Conservation (phyloP, 805 yeast genomes). For the Candida nanaspora region DNA sequence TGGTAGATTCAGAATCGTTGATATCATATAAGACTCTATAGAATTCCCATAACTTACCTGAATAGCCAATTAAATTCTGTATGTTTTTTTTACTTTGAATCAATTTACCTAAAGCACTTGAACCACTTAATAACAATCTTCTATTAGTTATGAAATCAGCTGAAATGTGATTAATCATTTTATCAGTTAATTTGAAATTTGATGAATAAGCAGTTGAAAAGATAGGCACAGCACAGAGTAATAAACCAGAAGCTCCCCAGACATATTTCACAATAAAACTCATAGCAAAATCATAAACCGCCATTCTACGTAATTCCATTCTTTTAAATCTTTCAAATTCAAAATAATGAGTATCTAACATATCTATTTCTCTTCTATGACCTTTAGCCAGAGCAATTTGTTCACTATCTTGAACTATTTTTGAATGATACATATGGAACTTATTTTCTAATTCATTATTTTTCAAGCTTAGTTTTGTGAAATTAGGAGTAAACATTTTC, state of each 20-base stretch:
- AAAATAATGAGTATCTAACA: slow-evolving; percentile 74
- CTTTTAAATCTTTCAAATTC: slow-evolving; percentile 72
- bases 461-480: slow-evolving; percentile 70
- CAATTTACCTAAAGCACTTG: slow-evolving; percentile 82
- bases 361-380: slow-evolving; percentile 68
- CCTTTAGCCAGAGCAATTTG: slow-evolving; percentile 85
- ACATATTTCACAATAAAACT: slow-evolving; percentile 85
- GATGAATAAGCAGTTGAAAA: slow-evolving; percentile 34
- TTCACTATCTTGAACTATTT: slow-evolving; percentile 70
- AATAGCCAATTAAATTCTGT: slow-evolving; percentile 78
- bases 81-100: slow-evolving; percentile 79
- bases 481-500: slow-evolving; percentile 80
- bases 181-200: slow-evolving; percentile 39
- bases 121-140: slow-evolving; percentile 73
- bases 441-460: slow-evolving; percentile 80
- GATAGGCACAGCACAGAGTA: slow-evolving; percentile 82
- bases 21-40: slow-evolving; percentile 54
- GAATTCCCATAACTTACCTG: slow-evolving; percentile 65
- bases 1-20: slow-evolving; percentile 10
- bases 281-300: slow-evolving; percentile 78
- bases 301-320: slow-evolving; percentile 63
- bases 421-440: slow-evolving; percentile 75
- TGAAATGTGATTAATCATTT: slow-evolving; percentile 34
- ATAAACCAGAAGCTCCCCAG: slow-evolving; percentile 94
- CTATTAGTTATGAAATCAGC: slow-evolving; percentile 88